phyloP scores from a whole-genome alignment of 2,329 filamentous ascomycete genomes.

The Teratosphaeria pseudoeucalypti region DNA sequence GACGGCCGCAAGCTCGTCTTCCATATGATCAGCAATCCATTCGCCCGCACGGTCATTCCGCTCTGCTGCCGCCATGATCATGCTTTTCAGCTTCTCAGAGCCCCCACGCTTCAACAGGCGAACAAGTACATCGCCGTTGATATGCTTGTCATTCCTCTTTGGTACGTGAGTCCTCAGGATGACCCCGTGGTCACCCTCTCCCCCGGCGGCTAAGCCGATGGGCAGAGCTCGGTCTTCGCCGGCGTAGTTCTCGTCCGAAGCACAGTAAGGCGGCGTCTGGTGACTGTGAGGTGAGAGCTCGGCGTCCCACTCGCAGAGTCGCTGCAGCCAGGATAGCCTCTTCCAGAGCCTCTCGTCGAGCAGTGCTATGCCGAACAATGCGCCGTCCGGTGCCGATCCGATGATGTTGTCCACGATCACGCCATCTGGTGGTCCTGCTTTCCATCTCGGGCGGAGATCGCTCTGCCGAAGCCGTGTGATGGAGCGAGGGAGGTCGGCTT shows the following conservation, averaged over 20 bases:
- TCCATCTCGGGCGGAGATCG: slow-evolving; percentile 30
- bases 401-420: slow-evolving; percentile 39
- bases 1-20: slow-evolving; percentile 14
- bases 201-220: slow-evolving; percentile 12
- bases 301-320: slow-evolving; percentile 38
- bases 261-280: slow-evolving; percentile 7
- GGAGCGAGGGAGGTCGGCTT: slow-evolving; percentile 31
- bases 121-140: slow-evolving; percentile 34
- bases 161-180: slow-evolving; percentile 9
- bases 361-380: slow-evolving; percentile 50
- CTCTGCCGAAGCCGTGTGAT: slow-evolving; percentile 42
- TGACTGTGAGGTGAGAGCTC: slow-evolving; percentile 19
- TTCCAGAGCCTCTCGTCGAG: slow-evolving; percentile 53
- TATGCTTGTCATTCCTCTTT: slow-evolving; percentile 21
- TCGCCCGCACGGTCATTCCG: slow-evolving; percentile 15
- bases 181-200: slow-evolving; percentile 16
- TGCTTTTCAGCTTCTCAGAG: slow-evolving; percentile 8
- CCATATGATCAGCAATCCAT: slow-evolving; percentile 24
- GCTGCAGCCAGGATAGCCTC: slow-evolving; percentile 64
- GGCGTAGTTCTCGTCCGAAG: slow-evolving; percentile 6
- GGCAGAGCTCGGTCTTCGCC: slow-evolving; percentile 13
- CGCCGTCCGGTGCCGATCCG: slow-evolving; percentile 42
- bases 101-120: slow-evolving; percentile 24
- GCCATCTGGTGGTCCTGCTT: slow-evolving; percentile 26
- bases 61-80: slow-evolving; percentile 12